Evolutionary conservation across 1,284 basidiomycete genomes (phyloP), one percentile per base, ranked within the genome.

Genomic region (Cutaneotrichosporon daszewskae): DNA sequence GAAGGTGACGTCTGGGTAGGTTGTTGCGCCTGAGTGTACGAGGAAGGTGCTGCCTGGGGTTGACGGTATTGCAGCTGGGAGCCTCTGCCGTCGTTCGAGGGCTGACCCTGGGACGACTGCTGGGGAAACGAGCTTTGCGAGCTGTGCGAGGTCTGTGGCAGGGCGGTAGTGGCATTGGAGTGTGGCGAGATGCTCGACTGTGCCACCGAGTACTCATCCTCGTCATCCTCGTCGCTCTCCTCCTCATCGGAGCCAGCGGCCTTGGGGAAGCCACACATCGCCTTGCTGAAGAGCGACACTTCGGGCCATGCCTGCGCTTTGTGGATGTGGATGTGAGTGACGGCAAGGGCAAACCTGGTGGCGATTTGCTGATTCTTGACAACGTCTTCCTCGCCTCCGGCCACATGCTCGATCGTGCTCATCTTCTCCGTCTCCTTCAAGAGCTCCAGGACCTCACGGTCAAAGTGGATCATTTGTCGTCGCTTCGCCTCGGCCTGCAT

Each of bases 341-440:
- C 68, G 17, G 69, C 64, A 14, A 70, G 49, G 37, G 61, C 66
- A 32, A 72, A 51, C 12, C 64, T 44, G 14, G 64, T 60, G 4
- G 64, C 59, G 13, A 68, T 54, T 34, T 71, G 67, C 40, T 67
- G 68, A 37, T 71, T 71, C 18, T 65, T 52, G 9, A 64, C 66
- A 9, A 72, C 66, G 36, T 71, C 69, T 42, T 69, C 71, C 43
- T 73, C 71, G 24, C 64, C 66, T 24, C 69, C 69, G 1, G 68
- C 62, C 2, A 68, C 66, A 14, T 66, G 54, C n/a, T 68, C 64
- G 35, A 66, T 62, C 11, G 67, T 46, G 9, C 55, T 43, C 36
- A 54, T 59, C 32, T 44, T 43, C 51, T 73, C 71, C 3, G 65
- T 61, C 23, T 66, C 47, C 46, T 64, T 64, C 48, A 73, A 56